A percentile compares a stretch with the other conserved stretches of the same genome.
phyloP scores from a whole-genome alignment of 2,329 filamentous ascomycete species.

The Sclerotinia nivalis region DNA sequence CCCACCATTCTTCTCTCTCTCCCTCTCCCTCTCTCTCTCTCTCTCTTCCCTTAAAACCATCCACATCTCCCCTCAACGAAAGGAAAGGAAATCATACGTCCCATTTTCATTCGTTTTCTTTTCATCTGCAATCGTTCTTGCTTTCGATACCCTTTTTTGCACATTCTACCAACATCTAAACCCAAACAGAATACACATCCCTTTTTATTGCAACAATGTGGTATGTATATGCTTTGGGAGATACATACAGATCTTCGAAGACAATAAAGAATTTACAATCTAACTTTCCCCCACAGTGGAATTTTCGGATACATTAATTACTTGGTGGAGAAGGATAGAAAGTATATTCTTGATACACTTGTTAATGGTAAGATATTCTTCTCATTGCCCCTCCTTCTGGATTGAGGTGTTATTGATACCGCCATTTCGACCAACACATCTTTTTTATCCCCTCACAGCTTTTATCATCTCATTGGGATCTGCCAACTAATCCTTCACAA shows the following conservation, averaged over 20 bases:
- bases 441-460: neutral
- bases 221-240: conserved; percentile 28
- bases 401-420: conserved; percentile 4
- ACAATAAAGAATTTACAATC: conserved; percentile 19
- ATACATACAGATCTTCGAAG: neutral
- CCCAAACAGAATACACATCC: conserved; percentile 1
- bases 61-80: conserved; percentile 15
- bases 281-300: conserved; percentile 57
- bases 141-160: conserved; percentile 17
- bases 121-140: conserved; percentile 16
- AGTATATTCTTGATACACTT: conserved; percentile 92
- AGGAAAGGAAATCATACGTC: neutral
- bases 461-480: neutral
- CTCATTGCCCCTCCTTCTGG: conserved; percentile 21
- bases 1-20: conserved; percentile 2
- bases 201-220: conserved; percentile 32
- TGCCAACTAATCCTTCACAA: conserved; percentile 5
- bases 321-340: conserved; percentile 97
- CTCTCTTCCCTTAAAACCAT: conserved; percentile 19
- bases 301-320: conserved; percentile 99
- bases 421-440: neutral
- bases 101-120: conserved; percentile 16
- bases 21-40: neutral
- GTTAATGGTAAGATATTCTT: conserved; percentile 68
- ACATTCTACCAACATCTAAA: conserved; percentile 7